A percentile compares a stretch with the other conserved stretches of the same genome.
phyloP scores from a whole-genome alignment of 2,329 filamentous ascomycete genomes.

The Trematosphaeria pertusa region DNA sequence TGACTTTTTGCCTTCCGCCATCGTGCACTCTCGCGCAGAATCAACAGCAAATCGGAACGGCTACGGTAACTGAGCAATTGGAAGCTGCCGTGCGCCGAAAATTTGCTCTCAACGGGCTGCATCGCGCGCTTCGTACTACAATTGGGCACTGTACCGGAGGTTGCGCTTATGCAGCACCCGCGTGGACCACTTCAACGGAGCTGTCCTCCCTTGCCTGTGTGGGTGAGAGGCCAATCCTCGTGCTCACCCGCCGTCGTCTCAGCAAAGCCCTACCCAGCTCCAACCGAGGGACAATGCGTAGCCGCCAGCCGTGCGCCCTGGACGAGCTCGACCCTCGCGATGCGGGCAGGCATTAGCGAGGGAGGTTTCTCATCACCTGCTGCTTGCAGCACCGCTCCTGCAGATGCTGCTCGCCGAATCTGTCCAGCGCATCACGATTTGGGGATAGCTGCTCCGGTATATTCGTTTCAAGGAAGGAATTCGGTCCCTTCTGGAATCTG shows the following conservation, averaged over 20 bases:
- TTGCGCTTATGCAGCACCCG: slow-evolving; percentile 25
- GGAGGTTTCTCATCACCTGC: slow-evolving; percentile 19
- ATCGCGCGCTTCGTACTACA: slow-evolving; percentile 13
- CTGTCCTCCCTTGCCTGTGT: slow-evolving; percentile 17
- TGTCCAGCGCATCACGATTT: slow-evolving; percentile 21
- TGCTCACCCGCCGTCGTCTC: slow-evolving; percentile 24
- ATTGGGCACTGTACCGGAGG: slow-evolving; percentile 14
- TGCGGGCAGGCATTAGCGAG: slow-evolving; percentile 27
- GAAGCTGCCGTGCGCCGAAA: slow-evolving; percentile 26
- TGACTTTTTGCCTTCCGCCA: slow-evolving; percentile 18
- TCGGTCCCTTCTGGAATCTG: slow-evolving; percentile 25
- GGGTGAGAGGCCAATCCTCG: too few species aligned
- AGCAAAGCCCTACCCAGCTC: slow-evolving; percentile 6
- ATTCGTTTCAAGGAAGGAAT: slow-evolving; percentile 16
- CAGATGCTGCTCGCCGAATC: slow-evolving; percentile 25
- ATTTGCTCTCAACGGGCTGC: slow-evolving; percentile 22
- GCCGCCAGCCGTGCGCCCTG: slow-evolving; percentile 23
- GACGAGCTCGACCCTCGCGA: slow-evolving; percentile 11
- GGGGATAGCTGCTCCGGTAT: slow-evolving; percentile 17
- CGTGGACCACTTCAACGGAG: slow-evolving; percentile 21
- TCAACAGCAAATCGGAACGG: slow-evolving; percentile 27
- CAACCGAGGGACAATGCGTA: slow-evolving; percentile 10
- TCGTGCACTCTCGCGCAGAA: slow-evolving; percentile 4
- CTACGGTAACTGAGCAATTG: slow-evolving; percentile 24
- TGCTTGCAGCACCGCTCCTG: slow-evolving; percentile 27